Conservation (phyloP, 306 rosid genomes). For the Carpinus fangiana region DNA sequence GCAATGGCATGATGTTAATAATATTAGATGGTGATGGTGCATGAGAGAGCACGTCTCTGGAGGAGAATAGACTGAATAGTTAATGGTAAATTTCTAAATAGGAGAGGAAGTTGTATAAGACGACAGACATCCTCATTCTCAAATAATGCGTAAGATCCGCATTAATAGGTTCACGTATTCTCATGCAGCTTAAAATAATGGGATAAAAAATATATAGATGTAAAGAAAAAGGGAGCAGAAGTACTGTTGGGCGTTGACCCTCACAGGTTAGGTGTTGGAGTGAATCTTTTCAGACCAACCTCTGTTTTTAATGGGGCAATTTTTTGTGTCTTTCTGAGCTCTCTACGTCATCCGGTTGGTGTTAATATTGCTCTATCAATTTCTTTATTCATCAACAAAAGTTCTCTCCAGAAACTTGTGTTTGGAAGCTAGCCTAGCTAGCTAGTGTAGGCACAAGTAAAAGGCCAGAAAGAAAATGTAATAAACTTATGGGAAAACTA, state of each 20-base stretch:
- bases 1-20: neutral
- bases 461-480: no score
- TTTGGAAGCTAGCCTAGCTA: no score
- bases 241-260: constrained; percentile 61
- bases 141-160: constrained; percentile 66
- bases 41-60: neutral
- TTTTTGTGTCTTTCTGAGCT: neutral
- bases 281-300: constrained; percentile 35
- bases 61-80: neutral
- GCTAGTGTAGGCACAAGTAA: no score
- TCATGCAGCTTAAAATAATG: constrained; percentile 41
- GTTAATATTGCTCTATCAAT: neutral
- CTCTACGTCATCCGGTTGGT: neutral
- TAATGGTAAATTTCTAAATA: neutral
- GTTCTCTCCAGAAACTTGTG: no score
- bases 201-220: constrained; percentile 14
- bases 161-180: constrained; percentile 59
- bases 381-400: neutral
- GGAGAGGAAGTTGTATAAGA: constrained; percentile 20
- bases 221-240: constrained; percentile 28
- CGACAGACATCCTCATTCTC: constrained; percentile 84
- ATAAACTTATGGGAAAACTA: no score
- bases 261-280: constrained; percentile 37
- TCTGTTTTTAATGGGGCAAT: neutral
- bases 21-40: neutral